These are phyloP conservation scores for Mycosarcoma mackinlayi DNA, from an alignment of 1,284 basidiomycete species.

Conservation along the genomic window DNA sequence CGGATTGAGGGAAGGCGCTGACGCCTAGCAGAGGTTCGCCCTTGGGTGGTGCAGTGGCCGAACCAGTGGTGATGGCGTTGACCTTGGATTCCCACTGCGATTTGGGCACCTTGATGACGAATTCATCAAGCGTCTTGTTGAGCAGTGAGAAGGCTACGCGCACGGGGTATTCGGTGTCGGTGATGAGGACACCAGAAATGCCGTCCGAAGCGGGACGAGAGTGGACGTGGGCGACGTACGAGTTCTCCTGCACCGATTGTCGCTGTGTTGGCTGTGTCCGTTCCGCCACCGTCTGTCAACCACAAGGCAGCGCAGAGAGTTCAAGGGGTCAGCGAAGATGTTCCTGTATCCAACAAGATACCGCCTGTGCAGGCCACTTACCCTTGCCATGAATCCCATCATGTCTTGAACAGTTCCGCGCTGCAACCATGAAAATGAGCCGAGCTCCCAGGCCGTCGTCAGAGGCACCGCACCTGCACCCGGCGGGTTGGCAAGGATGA, in stretches of 20 bases:
- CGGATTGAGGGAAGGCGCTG: conserved; percentile 72
- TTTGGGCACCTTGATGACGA: conserved; percentile 81
- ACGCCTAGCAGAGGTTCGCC: conserved; percentile 60
- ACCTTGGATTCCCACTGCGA: conserved; percentile 72
- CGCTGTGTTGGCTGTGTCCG: conserved; percentile 77
- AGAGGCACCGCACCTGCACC: conserved; percentile 73
- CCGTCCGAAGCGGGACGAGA: conserved; percentile 68
- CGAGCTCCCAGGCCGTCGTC: conserved; percentile 82
- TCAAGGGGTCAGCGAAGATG: not conserved
- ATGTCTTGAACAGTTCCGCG: conserved; percentile 71
- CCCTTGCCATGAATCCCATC: conserved; percentile 68
- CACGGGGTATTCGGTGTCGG: conserved; percentile 95
- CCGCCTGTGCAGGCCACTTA: conserved; percentile 28
- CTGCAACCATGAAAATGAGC: conserved; percentile 94
- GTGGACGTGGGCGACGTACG: conserved; percentile 92
- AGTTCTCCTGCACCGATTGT: conserved; percentile 94
- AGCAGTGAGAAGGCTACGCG: conserved; percentile 95
- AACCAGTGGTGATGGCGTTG: conserved; percentile 60
- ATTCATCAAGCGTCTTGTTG: conserved; percentile 94
- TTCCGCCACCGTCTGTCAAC: conserved; percentile 81
- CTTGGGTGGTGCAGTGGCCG: conserved; percentile 57
- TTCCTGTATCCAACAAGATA: no score
- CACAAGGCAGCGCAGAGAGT: not conserved
- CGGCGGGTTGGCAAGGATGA: conserved; percentile 64
- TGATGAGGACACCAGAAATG: conserved; percentile 83